Conservation (phyloP, 352 stramenopile species). For the Aphanomyces astaci region DNA sequence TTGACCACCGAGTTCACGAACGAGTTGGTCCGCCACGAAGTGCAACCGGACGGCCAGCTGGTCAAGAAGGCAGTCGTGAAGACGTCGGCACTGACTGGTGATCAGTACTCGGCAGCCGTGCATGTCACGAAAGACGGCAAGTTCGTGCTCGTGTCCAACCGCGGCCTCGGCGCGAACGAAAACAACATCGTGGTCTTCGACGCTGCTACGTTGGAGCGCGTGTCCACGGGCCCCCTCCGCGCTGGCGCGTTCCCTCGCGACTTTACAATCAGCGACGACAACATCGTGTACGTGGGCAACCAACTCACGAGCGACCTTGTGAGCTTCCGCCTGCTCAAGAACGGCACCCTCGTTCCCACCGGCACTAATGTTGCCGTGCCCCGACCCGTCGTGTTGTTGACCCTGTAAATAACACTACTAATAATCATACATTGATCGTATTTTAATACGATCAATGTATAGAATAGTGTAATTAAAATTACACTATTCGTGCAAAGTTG, state of each 20-base stretch:
- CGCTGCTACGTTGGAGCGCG: not conserved
- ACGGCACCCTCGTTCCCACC: not conserved
- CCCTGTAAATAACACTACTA: too few species aligned
- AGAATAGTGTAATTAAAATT: too few species aligned
- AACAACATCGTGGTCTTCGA: slow-evolving; percentile 3
- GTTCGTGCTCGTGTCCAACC: slow-evolving; percentile 17
- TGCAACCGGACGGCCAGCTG: not conserved
- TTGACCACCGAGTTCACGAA: slow-evolving; percentile 16
- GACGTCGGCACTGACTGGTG: not conserved
- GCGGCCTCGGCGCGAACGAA: not conserved
- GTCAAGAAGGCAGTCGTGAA: not conserved
- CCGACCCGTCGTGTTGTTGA: not conserved
- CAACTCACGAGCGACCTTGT: slow-evolving; percentile 11
- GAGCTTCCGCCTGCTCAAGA: not conserved
- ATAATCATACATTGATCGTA: too few species aligned
- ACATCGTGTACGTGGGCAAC: slow-evolving; percentile 16
- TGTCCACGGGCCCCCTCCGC: not conserved
- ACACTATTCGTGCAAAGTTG: too few species aligned
- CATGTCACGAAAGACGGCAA: not conserved
- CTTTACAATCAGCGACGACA: slow-evolving; percentile 14
- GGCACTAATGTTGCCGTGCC: not conserved
- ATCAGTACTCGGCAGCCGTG: not conserved
- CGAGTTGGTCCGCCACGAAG: not conserved
- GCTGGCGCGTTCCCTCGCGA: not conserved
- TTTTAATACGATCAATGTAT: too few species aligned